These are phyloP conservation scores for Clavispora phyllophila DNA, from an alignment of 805 yeast species.

Conservation along the genomic window DNA sequence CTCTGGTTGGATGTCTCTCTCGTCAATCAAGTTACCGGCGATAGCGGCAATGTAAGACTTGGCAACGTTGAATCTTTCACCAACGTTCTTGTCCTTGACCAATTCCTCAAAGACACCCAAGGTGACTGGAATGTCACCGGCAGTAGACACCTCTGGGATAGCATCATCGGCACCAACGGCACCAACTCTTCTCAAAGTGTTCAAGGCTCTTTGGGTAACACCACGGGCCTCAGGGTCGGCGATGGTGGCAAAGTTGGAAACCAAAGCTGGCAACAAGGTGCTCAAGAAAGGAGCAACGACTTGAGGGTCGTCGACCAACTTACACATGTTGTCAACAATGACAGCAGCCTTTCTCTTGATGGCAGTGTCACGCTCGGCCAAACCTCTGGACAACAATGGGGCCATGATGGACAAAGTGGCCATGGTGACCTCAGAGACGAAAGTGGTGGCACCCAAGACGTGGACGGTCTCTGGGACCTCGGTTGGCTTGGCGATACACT, in stretches of 20 bases:
- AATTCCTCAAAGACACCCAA: conserved; percentile 73
- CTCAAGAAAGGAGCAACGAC: conserved; percentile 99
- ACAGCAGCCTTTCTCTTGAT: conserved; percentile 99
- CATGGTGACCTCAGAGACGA: conserved; percentile 98
- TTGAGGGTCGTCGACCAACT: conserved; percentile 99
- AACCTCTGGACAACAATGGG: conserved; percentile 98
- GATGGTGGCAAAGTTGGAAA: conserved; percentile 89
- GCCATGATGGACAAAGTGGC: conserved; percentile 99
- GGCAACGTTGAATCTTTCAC: conserved; percentile 74
- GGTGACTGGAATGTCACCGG: conserved; percentile 94
- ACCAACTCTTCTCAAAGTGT: conserved; percentile 98
- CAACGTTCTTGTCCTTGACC: conserved; percentile 61
- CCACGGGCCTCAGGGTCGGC: conserved; percentile 99
- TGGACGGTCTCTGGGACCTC: conserved; percentile 99
- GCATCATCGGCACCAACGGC: conserved; percentile 84
- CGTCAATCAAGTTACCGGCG: conserved; percentile 99
- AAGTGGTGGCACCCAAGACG: conserved; percentile 98
- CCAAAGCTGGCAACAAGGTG: conserved; percentile 93
- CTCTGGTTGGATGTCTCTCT: conserved; percentile 85
- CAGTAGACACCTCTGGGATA: conserved; percentile 96
- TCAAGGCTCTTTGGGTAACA: conserved; percentile 94
- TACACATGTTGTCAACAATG: conserved; percentile 99
- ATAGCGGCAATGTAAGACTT: conserved; percentile 85
- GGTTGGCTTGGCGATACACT: conserved; percentile 94
- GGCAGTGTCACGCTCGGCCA: conserved; percentile 98